Percentiles rank a stretch among this genome's conserved stretches.
Conservation (phyloP, 2,329 filamentous ascomycete genomes). For the Fusarium metavorans region DNA sequence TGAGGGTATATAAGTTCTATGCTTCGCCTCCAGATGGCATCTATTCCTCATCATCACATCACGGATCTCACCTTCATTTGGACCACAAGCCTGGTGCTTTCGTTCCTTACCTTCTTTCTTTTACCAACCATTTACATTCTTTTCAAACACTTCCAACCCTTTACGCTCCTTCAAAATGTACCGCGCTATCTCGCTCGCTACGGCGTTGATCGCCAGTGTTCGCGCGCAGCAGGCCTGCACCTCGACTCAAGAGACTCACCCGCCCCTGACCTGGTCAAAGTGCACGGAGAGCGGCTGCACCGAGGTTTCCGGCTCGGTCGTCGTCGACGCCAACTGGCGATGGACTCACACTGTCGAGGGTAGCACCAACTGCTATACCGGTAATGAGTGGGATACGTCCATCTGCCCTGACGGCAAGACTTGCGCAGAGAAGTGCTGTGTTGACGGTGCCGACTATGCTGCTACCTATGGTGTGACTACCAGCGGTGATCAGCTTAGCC, state of each 20-base stretch:
- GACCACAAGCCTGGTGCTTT: constrained; percentile 33
- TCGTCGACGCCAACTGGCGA: constrained; percentile 71
- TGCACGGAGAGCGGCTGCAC: constrained; percentile 65
- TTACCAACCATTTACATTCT: neutral
- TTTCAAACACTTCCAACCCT: neutral
- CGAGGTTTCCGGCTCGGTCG: constrained; percentile 61
- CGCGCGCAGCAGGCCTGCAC: constrained; percentile 64
- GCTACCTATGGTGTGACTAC: constrained; percentile 66
- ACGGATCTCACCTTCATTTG: constrained; percentile 11
- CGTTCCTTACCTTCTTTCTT: constrained; percentile 16
- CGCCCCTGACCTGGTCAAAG: constrained; percentile 63
- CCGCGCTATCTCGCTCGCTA: constrained; percentile 41
- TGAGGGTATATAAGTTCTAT: constrained; percentile 8
- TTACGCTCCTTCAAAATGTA: constrained; percentile 36
- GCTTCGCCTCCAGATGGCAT: neutral
- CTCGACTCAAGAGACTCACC: constrained; percentile 61
- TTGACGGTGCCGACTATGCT: constrained; percentile 65
- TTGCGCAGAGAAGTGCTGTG: constrained; percentile 62
- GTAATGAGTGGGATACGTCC: constrained; percentile 59
- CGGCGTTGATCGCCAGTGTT: constrained; percentile 42
- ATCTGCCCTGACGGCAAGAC: constrained; percentile 54
- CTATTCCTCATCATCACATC: constrained; percentile 10
- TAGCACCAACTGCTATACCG: constrained; percentile 67
- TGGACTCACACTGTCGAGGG: constrained; percentile 64
- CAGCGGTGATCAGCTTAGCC: constrained; percentile 60